Evolutionary conservation across 1,139 yeast genomes (phyloP).

Genomic region (Citeromyces siamensis): DNA sequence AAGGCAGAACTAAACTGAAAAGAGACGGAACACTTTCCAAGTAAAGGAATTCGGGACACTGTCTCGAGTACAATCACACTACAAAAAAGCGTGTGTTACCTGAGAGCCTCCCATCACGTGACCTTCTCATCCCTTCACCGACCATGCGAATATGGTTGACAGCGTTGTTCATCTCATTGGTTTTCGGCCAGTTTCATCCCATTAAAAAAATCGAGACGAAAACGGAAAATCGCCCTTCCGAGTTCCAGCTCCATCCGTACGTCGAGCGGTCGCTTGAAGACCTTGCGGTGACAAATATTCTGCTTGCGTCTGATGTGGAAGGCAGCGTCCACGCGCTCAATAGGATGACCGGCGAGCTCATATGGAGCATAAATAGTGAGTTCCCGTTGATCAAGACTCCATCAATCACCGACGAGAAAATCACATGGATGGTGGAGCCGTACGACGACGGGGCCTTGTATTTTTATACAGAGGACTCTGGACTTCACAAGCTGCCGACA

Average conservation of each 20-base stretch:
- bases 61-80: too few relatives aligned
- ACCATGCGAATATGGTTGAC: slow-evolving; percentile 1
- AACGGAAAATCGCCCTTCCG: background rate
- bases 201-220: too few relatives aligned
- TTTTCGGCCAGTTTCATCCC: too few relatives aligned
- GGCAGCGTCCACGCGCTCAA: slow-evolving; percentile 81
- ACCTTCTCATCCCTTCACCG: slow-evolving; percentile 2
- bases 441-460: slow-evolving; percentile 77
- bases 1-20: too few relatives aligned
- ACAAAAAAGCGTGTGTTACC: too few relatives aligned
- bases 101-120: too few relatives aligned
- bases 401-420: slow-evolving; percentile 12
- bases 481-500: slow-evolving; percentile 74
- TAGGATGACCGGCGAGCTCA: slow-evolving; percentile 59
- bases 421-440: slow-evolving; percentile 86
- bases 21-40: too few relatives aligned
- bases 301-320: slow-evolving; percentile 74
- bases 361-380: slow-evolving; percentile 63
- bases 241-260: background rate
- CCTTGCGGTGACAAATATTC: slow-evolving; percentile 45
- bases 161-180: background rate
- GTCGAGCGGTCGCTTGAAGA: slow-evolving; percentile 20
- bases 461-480: slow-evolving; percentile 68
- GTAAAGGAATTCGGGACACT: too few relatives aligned
- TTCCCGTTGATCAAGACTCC: slow-evolving; percentile 34